phyloP scores from a whole-genome alignment of 2,329 filamentous ascomycete genomes.

The Falciphora oryzae region DNA sequence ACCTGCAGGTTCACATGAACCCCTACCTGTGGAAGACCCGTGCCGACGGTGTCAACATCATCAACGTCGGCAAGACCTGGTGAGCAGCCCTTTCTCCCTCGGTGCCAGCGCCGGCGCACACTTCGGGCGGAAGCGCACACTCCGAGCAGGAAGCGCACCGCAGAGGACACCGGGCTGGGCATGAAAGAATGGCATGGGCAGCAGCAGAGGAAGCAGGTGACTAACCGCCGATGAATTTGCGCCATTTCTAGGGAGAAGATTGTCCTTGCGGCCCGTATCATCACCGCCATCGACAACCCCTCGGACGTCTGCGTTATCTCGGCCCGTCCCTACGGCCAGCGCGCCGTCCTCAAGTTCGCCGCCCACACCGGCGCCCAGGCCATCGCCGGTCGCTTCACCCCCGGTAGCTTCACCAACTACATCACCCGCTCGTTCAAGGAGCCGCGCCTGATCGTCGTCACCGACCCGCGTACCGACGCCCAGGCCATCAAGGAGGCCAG shows the following conservation, averaged over 20 bases:
- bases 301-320: conserved; percentile 99
- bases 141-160: no score
- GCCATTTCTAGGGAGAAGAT: conserved; percentile 83
- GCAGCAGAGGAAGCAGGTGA: background rate
- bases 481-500: conserved; percentile 99
- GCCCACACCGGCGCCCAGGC: conserved; percentile 95
- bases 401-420: conserved; percentile 99
- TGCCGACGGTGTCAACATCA: conserved; percentile 94
- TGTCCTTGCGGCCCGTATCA: conserved; percentile 96
- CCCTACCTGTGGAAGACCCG: conserved; percentile 99
- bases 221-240: background rate
- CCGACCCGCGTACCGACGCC: conserved; percentile 98
- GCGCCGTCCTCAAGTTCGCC: conserved; percentile 99
- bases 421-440: conserved; percentile 99
- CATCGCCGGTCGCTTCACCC: conserved; percentile 99
- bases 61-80: conserved; percentile 99
- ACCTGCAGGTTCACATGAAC: conserved; percentile 92
- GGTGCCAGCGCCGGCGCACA: background rate
- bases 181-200: background rate
- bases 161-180: background rate
- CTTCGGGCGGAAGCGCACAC: background rate
- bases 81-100: conserved; percentile 40
- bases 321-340: conserved; percentile 98
- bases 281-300: conserved; percentile 98
- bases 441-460: conserved; percentile 98